These are phyloP conservation scores for Mycena venus DNA, from an alignment of 768 basidiomycete genomes.

Conservation along the genomic window DNA sequence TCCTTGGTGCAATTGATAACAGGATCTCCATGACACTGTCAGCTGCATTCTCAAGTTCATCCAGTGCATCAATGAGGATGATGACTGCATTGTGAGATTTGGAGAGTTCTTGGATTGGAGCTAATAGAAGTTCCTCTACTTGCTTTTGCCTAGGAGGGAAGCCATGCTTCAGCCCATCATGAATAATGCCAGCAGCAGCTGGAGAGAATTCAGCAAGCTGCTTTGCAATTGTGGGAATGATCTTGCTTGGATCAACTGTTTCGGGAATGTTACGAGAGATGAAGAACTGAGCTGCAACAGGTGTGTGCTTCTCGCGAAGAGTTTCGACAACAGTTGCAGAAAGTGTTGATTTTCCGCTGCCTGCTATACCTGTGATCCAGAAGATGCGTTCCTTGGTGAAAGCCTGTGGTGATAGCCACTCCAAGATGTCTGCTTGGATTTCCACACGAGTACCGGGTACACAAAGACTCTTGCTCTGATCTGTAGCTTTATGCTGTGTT, in stretches of 20 bases:
- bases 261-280: constrained; percentile 12
- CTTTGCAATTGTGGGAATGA: constrained; percentile 7
- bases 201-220: constrained; percentile 15
- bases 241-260: constrained; percentile 1
- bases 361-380: constrained; percentile 13
- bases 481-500: constrained; percentile 5
- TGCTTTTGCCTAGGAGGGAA: background rate
- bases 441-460: background rate
- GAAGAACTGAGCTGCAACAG: too few relatives aligned
- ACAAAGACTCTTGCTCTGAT: constrained; percentile 21
- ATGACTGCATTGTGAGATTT: background rate
- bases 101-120: constrained; percentile 3
- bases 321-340: background rate
- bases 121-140: constrained; percentile 12
- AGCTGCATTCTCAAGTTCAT: background rate
- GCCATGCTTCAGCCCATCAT: background rate
- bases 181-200: constrained; percentile 2
- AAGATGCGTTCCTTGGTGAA: background rate
- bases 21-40: background rate
- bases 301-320: background rate
- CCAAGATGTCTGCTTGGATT: background rate
- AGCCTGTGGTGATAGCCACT: constrained; percentile 9
- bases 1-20: background rate
- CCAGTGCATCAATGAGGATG: constrained; percentile 18
- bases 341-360: constrained; percentile 17